These are phyloP conservation scores for Stagonosporopsis tanaceti DNA, from an alignment of 2,329 filamentous ascomycete species.

Conservation along the genomic window DNA sequence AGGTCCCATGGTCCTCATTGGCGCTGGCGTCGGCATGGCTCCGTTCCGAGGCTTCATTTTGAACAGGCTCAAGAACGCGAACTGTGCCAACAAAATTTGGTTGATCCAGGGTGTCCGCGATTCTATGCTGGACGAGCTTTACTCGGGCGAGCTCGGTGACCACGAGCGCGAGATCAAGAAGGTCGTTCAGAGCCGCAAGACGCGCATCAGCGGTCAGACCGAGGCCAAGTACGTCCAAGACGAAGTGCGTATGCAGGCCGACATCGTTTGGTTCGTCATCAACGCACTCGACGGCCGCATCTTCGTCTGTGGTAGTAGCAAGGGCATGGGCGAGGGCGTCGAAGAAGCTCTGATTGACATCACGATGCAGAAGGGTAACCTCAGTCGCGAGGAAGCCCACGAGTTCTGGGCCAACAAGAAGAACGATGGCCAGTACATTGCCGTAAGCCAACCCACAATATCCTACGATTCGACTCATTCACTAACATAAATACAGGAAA, in stretches of 20 bases:
- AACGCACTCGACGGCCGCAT: constrained; percentile 95
- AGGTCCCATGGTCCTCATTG: constrained; percentile 96
- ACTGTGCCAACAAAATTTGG: constrained; percentile 98
- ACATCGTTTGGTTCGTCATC: constrained; percentile 98
- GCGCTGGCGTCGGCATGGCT: constrained; percentile 94
- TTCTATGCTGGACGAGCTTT: constrained; percentile 92
- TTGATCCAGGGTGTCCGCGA: constrained; percentile 95
- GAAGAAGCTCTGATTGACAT: constrained; percentile 87
- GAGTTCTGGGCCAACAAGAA: constrained; percentile 93
- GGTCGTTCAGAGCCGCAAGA: constrained; percentile 60
- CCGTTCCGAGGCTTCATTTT: constrained; percentile 98
- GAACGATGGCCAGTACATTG: constrained; percentile 93
- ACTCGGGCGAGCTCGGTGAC: constrained; percentile 92
- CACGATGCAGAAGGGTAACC: constrained; percentile 88
- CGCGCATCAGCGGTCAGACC: constrained; percentile 47
- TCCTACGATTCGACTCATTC: background rate
- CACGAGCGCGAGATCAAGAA: constrained; percentile 57
- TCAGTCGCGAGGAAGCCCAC: constrained; percentile 81
- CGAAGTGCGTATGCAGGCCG: constrained; percentile 87
- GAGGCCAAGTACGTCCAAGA: constrained; percentile 95
- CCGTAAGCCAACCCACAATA: constrained; percentile 57
- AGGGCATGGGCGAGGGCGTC: constrained; percentile 97
- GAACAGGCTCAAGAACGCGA: constrained; percentile 89
- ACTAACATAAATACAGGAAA: constrained; percentile 13
- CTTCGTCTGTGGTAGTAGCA: constrained; percentile 94